Conservation (phyloP, 2,329 filamentous ascomycete species). For the Aspergillus quadricinctus region DNA sequence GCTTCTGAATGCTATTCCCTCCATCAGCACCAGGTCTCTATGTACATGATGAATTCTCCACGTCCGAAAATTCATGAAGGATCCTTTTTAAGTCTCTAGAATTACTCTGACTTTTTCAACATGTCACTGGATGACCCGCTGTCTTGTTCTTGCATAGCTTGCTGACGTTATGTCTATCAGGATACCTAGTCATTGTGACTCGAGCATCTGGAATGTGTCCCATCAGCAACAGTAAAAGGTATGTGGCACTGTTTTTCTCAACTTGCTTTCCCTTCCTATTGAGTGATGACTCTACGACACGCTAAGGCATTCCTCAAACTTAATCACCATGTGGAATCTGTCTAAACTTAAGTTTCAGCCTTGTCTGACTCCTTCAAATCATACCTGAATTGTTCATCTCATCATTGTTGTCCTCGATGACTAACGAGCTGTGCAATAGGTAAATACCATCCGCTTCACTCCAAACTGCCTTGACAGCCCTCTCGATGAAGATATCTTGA, state of each 20-base stretch:
- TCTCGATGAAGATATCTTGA: conserved; percentile 60
- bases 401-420: conserved; percentile 16
- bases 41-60: conserved; percentile 47
- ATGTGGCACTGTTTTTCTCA: conserved; percentile 14
- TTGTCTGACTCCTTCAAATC: conserved; percentile 53
- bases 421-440: conserved; percentile 32
- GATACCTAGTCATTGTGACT: background rate
- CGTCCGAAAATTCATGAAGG: conserved; percentile 55
- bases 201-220: background rate
- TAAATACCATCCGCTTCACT: conserved; percentile 23
- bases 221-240: conserved; percentile 41
- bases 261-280: conserved; percentile 22
- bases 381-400: conserved; percentile 14
- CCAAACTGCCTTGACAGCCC: conserved; percentile 14
- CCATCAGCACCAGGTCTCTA: background rate
- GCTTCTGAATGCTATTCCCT: background rate
- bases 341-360: conserved; percentile 62
- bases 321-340: conserved; percentile 62
- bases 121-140: conserved; percentile 4
- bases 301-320: conserved; percentile 66
- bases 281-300: conserved; percentile 61
- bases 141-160: conserved; percentile 1
- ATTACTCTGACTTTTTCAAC: conserved; percentile 49
- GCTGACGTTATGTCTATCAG: conserved; percentile 4
- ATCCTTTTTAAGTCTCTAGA: conserved; percentile 47